phyloP scores from a whole-genome alignment of 148 eudicot species.

The Amaranthus cruentus region DNA sequence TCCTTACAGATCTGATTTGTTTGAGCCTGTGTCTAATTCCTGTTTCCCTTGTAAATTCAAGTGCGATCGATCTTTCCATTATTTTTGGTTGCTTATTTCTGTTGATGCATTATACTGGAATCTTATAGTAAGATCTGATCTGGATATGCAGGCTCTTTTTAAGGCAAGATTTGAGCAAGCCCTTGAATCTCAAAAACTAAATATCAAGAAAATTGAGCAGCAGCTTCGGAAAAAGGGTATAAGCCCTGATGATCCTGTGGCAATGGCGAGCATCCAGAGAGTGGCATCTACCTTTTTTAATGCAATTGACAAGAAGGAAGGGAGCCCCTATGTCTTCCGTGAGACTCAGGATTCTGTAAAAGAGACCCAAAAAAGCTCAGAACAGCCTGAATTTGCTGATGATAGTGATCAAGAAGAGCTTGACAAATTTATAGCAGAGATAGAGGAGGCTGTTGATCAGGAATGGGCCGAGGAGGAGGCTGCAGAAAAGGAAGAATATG shows the following conservation, averaged over 20 bases:
- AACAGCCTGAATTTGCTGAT: slow-evolving; percentile 38
- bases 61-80: not conserved
- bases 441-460: slow-evolving; percentile 88
- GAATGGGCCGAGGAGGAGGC: slow-evolving; percentile 90
- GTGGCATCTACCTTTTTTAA: slow-evolving; percentile 95
- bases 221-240: slow-evolving; percentile 77
- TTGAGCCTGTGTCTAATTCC: not conserved
- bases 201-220: slow-evolving; percentile 88
- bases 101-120: not conserved
- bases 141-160: slow-evolving; percentile 72
- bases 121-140: not conserved
- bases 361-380: slow-evolving; percentile 23
- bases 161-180: slow-evolving; percentile 99
- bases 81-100: not conserved
- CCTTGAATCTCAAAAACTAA: slow-evolving; percentile 93
- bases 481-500: slow-evolving; percentile 71
- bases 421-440: slow-evolving; percentile 89
- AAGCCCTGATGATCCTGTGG: slow-evolving; percentile 97
- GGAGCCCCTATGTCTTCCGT: slow-evolving; percentile 82
- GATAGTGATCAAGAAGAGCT: slow-evolving; percentile 98
- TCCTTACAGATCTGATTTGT: not conserved
- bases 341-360: slow-evolving; percentile 37
- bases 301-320: slow-evolving; percentile 85
- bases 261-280: slow-evolving; percentile 92
- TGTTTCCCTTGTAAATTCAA: not conserved